phyloP scores from a whole-genome alignment of 352 stramenopile species.

The Pythium plurisporium region DNA sequence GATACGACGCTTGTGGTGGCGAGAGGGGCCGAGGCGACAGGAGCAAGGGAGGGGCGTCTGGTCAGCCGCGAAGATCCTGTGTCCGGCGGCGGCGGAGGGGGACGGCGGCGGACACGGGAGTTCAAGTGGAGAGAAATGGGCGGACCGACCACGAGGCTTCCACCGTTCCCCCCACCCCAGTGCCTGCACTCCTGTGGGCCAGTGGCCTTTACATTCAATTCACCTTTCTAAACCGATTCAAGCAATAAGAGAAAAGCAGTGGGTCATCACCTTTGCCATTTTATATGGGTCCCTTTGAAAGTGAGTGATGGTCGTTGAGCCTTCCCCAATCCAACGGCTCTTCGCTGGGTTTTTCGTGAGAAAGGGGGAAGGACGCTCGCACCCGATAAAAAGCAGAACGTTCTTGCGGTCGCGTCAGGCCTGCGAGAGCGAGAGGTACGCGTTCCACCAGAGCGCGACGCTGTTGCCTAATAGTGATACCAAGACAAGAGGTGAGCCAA shows the following conservation, averaged over 20 bases:
- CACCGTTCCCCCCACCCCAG: slow-evolving; percentile 12
- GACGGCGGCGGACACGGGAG: neutral
- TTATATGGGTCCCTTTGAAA: slow-evolving; percentile 6
- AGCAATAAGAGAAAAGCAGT: neutral
- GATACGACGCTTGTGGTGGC: too few relatives aligned
- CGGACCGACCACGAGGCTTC: slow-evolving; percentile 6
- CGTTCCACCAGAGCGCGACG: slow-evolving; percentile 74
- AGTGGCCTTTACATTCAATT: slow-evolving; percentile 8
- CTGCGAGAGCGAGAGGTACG: slow-evolving; percentile 70
- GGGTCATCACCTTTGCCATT: too few relatives aligned
- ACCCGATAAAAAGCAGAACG: neutral
- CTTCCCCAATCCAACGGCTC: neutral
- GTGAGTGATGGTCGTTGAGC: slow-evolving; percentile 20
- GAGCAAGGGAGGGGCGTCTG: neutral
- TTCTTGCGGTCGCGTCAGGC: slow-evolving; percentile 25
- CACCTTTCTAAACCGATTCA: neutral
- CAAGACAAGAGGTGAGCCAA: neutral
- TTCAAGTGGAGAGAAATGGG: neutral
- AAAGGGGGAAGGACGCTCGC: neutral
- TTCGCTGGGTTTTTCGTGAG: neutral
- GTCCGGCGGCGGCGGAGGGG: too few relatives aligned
- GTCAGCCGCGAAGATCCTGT: too few relatives aligned
- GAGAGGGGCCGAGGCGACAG: neutral
- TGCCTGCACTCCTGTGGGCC: slow-evolving; percentile 13
- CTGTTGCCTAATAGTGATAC: slow-evolving; percentile 42